Evolutionary conservation across 1,139 yeast species (phyloP).

Genomic region (Nadsonia starkeyi-henricii): DNA sequence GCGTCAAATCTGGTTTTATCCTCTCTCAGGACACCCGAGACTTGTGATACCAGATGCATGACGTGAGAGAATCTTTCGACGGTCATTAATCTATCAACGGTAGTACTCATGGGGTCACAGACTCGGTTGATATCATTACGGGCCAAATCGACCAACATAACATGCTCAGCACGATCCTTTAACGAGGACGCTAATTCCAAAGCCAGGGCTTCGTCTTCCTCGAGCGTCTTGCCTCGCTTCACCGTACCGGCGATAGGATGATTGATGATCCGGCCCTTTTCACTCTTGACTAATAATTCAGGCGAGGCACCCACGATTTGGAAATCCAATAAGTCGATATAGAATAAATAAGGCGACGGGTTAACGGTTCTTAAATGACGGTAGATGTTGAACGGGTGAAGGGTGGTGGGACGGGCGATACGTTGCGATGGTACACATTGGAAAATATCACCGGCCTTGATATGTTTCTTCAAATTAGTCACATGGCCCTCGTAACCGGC

Average conservation of each 20-base stretch:
- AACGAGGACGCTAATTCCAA: slow-evolving; percentile 56
- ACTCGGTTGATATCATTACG: slow-evolving; percentile 89
- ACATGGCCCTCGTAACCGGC: slow-evolving; percentile 86
- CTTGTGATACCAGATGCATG: slow-evolving; percentile 90
- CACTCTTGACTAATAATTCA: slow-evolving; percentile 77
- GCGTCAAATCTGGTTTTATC: slow-evolving; percentile 92
- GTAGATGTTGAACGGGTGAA: slow-evolving; percentile 93
- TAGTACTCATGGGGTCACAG: slow-evolving; percentile 75
- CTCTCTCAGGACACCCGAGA: slow-evolving; percentile 72
- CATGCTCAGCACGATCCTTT: slow-evolving; percentile 95
- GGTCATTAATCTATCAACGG: slow-evolving; percentile 75
- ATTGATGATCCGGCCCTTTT: slow-evolving; percentile 65
- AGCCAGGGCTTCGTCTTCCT: slow-evolving; percentile 82
- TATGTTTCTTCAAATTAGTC: slow-evolving; percentile 57
- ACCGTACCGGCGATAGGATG: slow-evolving; percentile 98
- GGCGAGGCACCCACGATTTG: slow-evolving; percentile 97
- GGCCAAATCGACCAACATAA: slow-evolving; percentile 94
- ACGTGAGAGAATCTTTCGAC: slow-evolving; percentile 96
- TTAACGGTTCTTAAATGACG: slow-evolving; percentile 89
- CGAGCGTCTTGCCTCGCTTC: slow-evolving; percentile 73
- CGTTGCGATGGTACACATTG: slow-evolving; percentile 98
- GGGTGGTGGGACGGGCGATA: slow-evolving; percentile 83
- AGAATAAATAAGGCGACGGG: slow-evolving; percentile 93
- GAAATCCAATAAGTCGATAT: slow-evolving; percentile 80
- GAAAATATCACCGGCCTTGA: slow-evolving; percentile 80